Evolutionary conservation across 768 basidiomycete species (phyloP), one percentile per base, ranked within the genome.

Genomic region (Trametes villosa): DNA sequence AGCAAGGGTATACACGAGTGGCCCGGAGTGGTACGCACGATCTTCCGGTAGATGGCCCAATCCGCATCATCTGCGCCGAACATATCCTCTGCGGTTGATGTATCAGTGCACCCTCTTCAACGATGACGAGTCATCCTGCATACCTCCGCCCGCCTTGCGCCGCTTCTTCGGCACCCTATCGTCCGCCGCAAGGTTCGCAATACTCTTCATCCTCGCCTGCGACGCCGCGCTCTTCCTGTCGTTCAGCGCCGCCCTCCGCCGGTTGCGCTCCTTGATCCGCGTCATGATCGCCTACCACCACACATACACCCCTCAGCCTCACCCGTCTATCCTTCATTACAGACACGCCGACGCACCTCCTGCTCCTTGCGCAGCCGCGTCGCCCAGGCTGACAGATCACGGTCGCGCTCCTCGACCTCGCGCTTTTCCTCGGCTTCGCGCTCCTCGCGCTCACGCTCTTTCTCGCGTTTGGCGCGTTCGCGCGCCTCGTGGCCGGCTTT

Each of bases 41-140:
- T 95, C 76, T 98, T 95, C 65, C 96, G 92, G 71, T 98, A 98
- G 59, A 98, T 94, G 0, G 89, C 89, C 96, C 96, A 98, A 70
- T 98, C 96, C 8, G 91, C 94, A 70, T 98, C 96, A 65, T 96
- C 89, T 18, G 87, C 88, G 4, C 96, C 95, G 70, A 98, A 99
- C 77, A 80, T 87, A 66, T 98, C 96, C 78, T 98, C 96, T 90
- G 36, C 11, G 13, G 42, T 11, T 9, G 15, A 29, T 29, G 9
- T 15, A 41, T 47, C 26, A 41, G 48, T 20, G 13, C 24, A 13
- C 22, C 15, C 4, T 24, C 27, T 27, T 8, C 24, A 7, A 4
- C 4, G 34, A 22, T 0, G 2, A 34, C 18, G 13, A 24, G 11
- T 26, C 63, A 20, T 5, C 31, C 52, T 4, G 72, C 83, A 52